Conservation (phyloP, 164 flowering plant species). For the Vitis riparia region DNA sequence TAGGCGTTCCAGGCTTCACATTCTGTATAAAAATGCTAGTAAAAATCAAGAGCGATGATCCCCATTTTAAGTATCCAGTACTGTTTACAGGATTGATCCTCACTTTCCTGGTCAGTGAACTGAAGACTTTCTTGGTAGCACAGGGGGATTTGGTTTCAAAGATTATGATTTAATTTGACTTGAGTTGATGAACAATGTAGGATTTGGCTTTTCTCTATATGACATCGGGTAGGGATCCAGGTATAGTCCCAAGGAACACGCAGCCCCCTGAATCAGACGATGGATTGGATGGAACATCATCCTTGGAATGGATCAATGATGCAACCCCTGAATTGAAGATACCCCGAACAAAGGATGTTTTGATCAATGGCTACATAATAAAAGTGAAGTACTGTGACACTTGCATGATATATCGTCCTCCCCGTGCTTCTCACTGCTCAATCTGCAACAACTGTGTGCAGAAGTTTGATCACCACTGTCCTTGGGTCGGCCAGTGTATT, state of each 20-base stretch:
- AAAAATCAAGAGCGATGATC: conserved; percentile 18
- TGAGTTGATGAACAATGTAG: conserved; percentile 14
- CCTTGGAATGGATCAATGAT: conserved; percentile 25
- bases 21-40: conserved; percentile 41
- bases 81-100: conserved; percentile 36
- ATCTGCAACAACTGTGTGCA: conserved; percentile 50
- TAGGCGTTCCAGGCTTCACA: conserved; percentile 46
- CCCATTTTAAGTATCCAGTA: conserved; percentile 27
- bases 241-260: conserved; percentile 32
- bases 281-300: background rate
- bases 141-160: background rate
- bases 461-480: conserved; percentile 49
- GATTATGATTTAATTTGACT: background rate
- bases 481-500: conserved; percentile 48
- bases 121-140: background rate
- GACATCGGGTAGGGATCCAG: conserved; percentile 39
- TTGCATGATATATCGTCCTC: conserved; percentile 41
- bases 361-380: conserved; percentile 26
- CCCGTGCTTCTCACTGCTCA: conserved; percentile 50
- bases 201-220: conserved; percentile 32
- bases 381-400: conserved; percentile 49
- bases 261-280: conserved; percentile 25
- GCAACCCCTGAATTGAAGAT: conserved; percentile 13
- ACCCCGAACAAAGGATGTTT: conserved; percentile 27
- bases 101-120: conserved; percentile 46